phyloP scores from a whole-genome alignment of 371 early-diverging fungal species.

The Rhizopus sp. region DNA sequence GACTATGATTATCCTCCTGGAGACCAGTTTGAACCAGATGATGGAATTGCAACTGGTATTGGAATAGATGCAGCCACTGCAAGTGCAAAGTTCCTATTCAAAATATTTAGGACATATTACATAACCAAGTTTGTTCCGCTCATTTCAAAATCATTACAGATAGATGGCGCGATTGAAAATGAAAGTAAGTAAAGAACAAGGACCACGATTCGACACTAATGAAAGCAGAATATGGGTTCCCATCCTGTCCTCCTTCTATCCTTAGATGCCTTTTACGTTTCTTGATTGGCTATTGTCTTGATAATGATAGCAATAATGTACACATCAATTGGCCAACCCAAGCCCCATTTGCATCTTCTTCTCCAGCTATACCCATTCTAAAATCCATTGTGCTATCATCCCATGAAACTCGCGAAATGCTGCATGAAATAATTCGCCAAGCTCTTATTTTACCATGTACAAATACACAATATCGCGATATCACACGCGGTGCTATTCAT shows the following conservation, averaged over 20 bases:
- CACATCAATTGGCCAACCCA: conserved; percentile 37
- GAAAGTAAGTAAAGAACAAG: conserved; percentile 31
- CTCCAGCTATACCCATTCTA: conserved; percentile 68
- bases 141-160: conserved; percentile 47
- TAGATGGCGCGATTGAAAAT: conserved; percentile 38
- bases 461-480: conserved; percentile 60
- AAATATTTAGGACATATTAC: conserved; percentile 65
- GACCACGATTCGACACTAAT: not conserved
- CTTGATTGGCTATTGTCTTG: conserved; percentile 62
- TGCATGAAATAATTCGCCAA: conserved; percentile 79
- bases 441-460: conserved; percentile 61
- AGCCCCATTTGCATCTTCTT: conserved; percentile 42
- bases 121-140: conserved; percentile 73
- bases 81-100: conserved; percentile 71
- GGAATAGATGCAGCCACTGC: conserved; percentile 72
- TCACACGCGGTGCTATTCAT: conserved; percentile 68
- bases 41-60: conserved; percentile 66
- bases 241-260: conserved; percentile 73
- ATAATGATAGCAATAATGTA: conserved; percentile 39
- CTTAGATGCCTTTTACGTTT: conserved; percentile 69
- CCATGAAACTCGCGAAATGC: conserved; percentile 69
- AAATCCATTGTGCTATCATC: conserved; percentile 69
- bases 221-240: conserved; percentile 55
- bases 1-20: conserved; percentile 54
- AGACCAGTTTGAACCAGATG: conserved; percentile 57